phyloP scores from a whole-genome alignment of 495 filamentous ascomycete genomes.

The Halenospora varia region DNA sequence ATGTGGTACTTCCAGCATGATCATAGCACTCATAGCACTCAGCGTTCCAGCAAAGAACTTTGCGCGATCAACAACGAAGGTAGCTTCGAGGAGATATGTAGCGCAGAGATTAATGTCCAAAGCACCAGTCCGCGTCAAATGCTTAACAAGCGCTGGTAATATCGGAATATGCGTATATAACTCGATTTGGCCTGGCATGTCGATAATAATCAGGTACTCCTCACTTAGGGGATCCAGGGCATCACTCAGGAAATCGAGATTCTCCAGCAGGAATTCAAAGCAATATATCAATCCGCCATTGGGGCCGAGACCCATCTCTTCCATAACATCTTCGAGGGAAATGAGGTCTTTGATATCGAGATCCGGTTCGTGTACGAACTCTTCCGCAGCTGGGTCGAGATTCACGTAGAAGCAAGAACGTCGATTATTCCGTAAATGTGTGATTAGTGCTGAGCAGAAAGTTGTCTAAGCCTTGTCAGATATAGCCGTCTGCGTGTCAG shows the following conservation, averaged over 20 bases:
- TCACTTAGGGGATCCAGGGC: conserved; percentile 82
- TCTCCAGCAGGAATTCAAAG: conserved; percentile 94
- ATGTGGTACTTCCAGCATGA: conserved; percentile 95
- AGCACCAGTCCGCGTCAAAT: conserved; percentile 72
- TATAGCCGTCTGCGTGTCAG: background rate
- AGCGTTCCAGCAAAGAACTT: conserved; percentile 97
- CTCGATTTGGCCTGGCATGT: conserved; percentile 98
- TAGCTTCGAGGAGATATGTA: conserved; percentile 92
- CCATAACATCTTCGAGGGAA: conserved; percentile 96
- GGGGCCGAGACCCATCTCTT: conserved; percentile 87
- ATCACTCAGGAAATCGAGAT: conserved; percentile 91
- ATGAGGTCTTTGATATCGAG: conserved; percentile 97
- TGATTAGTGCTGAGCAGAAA: conserved; percentile 89
- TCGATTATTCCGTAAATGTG: conserved; percentile 82
- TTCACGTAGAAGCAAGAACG: conserved; percentile 94
- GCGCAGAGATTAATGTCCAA: conserved; percentile 90
- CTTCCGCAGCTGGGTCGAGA: conserved; percentile 93
- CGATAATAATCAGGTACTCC: conserved; percentile 94
- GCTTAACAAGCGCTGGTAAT: conserved; percentile 77
- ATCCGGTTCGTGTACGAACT: conserved; percentile 87
- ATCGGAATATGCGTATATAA: conserved; percentile 97
- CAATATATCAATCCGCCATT: conserved; percentile 98
- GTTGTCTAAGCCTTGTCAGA: conserved; percentile 57
- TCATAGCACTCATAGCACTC: conserved; percentile 96
- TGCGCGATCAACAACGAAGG: conserved; percentile 89